These are phyloP conservation scores for Capsella bursapastoris DNA, from an alignment of 345 rosid species.

Conservation along the genomic window DNA sequence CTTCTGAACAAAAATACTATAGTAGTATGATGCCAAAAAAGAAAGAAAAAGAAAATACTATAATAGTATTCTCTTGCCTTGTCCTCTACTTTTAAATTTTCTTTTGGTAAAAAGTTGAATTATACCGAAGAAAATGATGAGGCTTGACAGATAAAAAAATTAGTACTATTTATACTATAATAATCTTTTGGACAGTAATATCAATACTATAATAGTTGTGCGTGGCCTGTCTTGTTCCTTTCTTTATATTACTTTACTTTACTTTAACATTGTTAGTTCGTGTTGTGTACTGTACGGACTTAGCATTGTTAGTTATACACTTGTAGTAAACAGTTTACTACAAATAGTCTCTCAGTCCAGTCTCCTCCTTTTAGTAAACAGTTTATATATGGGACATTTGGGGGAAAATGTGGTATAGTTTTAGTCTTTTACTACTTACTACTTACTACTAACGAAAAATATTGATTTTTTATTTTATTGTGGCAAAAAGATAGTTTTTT, in stretches of 20 bases:
- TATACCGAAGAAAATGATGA: background rate
- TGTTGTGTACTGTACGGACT: background rate
- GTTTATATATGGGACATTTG: no score
- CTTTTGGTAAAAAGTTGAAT: background rate
- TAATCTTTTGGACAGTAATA: background rate
- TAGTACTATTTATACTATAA: background rate
- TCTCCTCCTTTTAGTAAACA: no score
- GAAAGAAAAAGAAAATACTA: no score
- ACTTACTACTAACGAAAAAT: no score
- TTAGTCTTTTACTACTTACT: no score
- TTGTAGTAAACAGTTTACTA: no score
- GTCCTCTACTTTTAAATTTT: background rate
- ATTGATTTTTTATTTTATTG: no score
- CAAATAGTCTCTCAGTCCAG: no score
- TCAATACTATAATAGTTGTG: background rate
- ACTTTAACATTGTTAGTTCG: background rate
- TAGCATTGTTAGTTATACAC: no score
- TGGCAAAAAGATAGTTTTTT: no score
- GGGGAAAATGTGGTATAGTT: no score
- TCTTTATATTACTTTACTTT: background rate
- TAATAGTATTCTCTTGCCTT: background rate
- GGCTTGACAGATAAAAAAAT: background rate
- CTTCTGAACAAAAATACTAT: slow-evolving; percentile 1
- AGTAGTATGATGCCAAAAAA: background rate
- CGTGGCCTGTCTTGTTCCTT: slow-evolving; percentile 2